A percentile compares a stretch with the other conserved stretches of the same genome.
phyloP scores from a whole-genome alignment of 2,329 filamentous ascomycete species.

The Xylaria sp. region DNA sequence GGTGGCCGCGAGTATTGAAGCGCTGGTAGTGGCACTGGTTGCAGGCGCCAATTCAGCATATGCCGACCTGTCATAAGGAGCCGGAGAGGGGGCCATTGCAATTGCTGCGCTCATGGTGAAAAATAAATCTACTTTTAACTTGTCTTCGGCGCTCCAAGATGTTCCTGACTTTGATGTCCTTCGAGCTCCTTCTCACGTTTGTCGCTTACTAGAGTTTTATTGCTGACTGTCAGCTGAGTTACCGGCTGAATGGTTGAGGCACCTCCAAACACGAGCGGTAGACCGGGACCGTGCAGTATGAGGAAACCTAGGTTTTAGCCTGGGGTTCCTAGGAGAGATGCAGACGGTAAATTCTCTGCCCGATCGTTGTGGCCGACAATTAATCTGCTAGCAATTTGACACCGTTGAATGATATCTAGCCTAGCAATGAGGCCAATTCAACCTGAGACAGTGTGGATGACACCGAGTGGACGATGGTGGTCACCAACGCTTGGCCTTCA shows the following conservation, averaged over 20 bases:
- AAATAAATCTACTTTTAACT: constrained; percentile 14
- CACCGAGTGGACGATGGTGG: constrained; percentile 4
- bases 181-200: constrained; percentile 23
- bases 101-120: constrained; percentile 73
- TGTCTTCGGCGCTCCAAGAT: constrained; percentile 31
- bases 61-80: constrained; percentile 72
- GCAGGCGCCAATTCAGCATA: constrained; percentile 63
- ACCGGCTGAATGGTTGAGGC: constrained; percentile 45
- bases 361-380: constrained; percentile 18
- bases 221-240: constrained; percentile 46
- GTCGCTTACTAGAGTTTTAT: constrained; percentile 30
- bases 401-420: constrained; percentile 5
- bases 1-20: constrained; percentile 40
- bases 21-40: constrained; percentile 51
- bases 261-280: constrained; percentile 43
- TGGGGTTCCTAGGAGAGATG: constrained; percentile 23
- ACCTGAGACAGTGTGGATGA: constrained; percentile 14
- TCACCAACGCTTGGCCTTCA: constrained; percentile 6
- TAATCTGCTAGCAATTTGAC: constrained; percentile 20
- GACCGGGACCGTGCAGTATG: constrained; percentile 41
- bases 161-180: constrained; percentile 13
- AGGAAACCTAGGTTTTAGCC: constrained; percentile 34
- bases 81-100: constrained; percentile 75
- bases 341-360: constrained; percentile 7
- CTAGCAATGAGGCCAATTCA: constrained; percentile 6